Base-by-base conservation (phyloP, 257 asterid genomes). In the Plantago ovata region DNA sequence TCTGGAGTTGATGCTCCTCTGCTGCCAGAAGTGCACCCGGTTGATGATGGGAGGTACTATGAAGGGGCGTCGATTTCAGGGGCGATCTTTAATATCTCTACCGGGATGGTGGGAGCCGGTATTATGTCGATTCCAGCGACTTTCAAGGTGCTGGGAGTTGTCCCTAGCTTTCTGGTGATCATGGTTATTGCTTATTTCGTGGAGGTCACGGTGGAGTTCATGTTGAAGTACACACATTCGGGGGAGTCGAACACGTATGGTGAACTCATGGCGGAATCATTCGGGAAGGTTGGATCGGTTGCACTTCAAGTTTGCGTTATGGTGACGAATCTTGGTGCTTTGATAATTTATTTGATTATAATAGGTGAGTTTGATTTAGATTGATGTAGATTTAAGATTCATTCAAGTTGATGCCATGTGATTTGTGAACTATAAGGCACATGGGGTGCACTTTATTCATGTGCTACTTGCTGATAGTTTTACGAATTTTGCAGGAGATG, bases 91-190 rank as follows among this genome's bases (percentile, higher is more conserved):
- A 93, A 93, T 67, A 79, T 89, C 8, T 82, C 98, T 0, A 89
- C 98, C 0, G 91, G 94, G 53, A 93, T 93, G 92, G 85, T 93
- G 23, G 97, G 97, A 11, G 96, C 98, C 0, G 98, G 98, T 47
- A 89, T 93, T 32, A 89, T 93, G 98, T 93, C 97, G 18, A 84
- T 93, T 44, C 97, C 98, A 14, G 95, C 97, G 1, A 84, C 95
- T 14, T 79, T 93, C 38, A 89, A 89, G 76, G 97, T 93, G 22
- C 65, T 93, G 0, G 98, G 98, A 6, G 85, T 93, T 11, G 67
- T 93, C 58, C 98, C 98, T 0, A 79, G 97, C 64, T 70, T 93
- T 39, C 28, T 73, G n/a, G 86, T 81, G 9, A 80, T 93, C 62
- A 49, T 89, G 57, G n/a, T 81, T 11, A 65, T 93, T 28, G 90